Percentiles rank a stretch among this genome's conserved stretches.
These are phyloP conservation scores for Melastoma candidum DNA, from an alignment of 441 rosid genomes.

Conservation along the genomic window DNA sequence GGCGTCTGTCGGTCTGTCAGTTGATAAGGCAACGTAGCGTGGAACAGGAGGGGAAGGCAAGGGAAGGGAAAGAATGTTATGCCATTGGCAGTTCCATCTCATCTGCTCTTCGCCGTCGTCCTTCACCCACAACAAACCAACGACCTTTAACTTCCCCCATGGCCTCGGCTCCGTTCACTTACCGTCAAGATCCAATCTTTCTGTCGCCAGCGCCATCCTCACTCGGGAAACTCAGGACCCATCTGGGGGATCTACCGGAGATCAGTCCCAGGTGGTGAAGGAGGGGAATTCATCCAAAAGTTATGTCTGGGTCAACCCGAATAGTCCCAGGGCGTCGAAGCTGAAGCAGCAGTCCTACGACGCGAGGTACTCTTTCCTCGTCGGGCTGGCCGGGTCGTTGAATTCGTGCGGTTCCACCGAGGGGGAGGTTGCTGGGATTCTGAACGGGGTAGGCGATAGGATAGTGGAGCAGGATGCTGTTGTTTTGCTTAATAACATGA, in stretches of 20 bases:
- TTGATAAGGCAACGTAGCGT: slow-evolving; percentile 13
- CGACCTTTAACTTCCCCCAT: slow-evolving; percentile 18
- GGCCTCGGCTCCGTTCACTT: slow-evolving; percentile 16
- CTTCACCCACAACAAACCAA: slow-evolving; percentile 25
- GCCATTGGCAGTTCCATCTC: slow-evolving; percentile 6
- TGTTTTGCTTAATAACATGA: slow-evolving; percentile 67
- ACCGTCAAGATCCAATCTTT: slow-evolving; percentile 28
- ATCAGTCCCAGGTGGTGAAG: slow-evolving; percentile 16
- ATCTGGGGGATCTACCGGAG: slow-evolving; percentile 12
- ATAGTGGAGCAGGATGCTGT: slow-evolving; percentile 72
- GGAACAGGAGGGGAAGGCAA: background rate
- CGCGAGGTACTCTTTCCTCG: slow-evolving; percentile 59
- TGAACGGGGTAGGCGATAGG: slow-evolving; percentile 37
- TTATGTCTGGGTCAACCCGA: slow-evolving; percentile 77
- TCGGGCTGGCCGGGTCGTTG: slow-evolving; percentile 48
- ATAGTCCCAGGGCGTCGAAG: slow-evolving; percentile 58
- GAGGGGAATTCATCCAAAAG: slow-evolving; percentile 26
- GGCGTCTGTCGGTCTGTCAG: background rate
- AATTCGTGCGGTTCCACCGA: slow-evolving; percentile 34
- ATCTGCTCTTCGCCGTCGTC: slow-evolving; percentile 44
- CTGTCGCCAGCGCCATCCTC: slow-evolving; percentile 31
- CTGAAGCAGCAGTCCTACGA: slow-evolving; percentile 50
- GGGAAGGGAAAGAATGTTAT: slow-evolving; percentile 38
- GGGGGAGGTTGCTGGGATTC: slow-evolving; percentile 27
- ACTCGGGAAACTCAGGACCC: slow-evolving; percentile 21